Conservation (phyloP, 495 filamentous ascomycete genomes). For the Trichocladium uniseriatum region DNA sequence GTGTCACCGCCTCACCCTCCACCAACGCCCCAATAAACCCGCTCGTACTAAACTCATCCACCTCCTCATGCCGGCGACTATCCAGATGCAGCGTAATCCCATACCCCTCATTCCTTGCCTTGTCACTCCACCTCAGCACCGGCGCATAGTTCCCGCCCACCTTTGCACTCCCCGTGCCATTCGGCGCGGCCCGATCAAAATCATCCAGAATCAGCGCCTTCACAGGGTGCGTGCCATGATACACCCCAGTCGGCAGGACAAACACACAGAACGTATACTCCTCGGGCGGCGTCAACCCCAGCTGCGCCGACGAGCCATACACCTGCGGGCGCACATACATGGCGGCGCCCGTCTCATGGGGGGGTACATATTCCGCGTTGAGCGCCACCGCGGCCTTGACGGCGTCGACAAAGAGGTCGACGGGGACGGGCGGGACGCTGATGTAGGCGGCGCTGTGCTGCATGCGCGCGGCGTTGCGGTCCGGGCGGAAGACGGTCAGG, state of each 20-base stretch:
- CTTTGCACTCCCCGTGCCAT: constrained; percentile 66
- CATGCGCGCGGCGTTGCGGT: constrained; percentile 72
- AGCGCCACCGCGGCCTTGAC: constrained; percentile 70
- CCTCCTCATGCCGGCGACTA: constrained; percentile 62
- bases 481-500: constrained; percentile 74
- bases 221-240: constrained; percentile 76
- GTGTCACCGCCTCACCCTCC: constrained; percentile 48
- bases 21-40: constrained; percentile 71
- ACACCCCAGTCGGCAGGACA: constrained; percentile 78
- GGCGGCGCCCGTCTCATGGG: constrained; percentile 69
- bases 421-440: constrained; percentile 67
- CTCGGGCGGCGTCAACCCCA: constrained; percentile 73
- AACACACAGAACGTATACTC: constrained; percentile 84
- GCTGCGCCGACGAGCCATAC: constrained; percentile 74
- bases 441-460: constrained; percentile 66
- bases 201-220: constrained; percentile 68
- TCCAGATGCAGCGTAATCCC: constrained; percentile 85
- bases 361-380: constrained; percentile 84
- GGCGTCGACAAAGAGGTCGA: constrained; percentile 59
- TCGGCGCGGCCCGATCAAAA: constrained; percentile 66
- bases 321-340: constrained; percentile 84
- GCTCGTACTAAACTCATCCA: constrained; percentile 86
- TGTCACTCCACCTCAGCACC: constrained; percentile 70
- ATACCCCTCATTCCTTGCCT: constrained; percentile 59
- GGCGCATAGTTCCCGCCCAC: constrained; percentile 77